Percentiles rank a stretch among this genome's conserved stretches.
Evolutionary conservation across 805 yeast species (phyloP).

Genomic region (Cyberlindnera euphorbiiphila): DNA sequence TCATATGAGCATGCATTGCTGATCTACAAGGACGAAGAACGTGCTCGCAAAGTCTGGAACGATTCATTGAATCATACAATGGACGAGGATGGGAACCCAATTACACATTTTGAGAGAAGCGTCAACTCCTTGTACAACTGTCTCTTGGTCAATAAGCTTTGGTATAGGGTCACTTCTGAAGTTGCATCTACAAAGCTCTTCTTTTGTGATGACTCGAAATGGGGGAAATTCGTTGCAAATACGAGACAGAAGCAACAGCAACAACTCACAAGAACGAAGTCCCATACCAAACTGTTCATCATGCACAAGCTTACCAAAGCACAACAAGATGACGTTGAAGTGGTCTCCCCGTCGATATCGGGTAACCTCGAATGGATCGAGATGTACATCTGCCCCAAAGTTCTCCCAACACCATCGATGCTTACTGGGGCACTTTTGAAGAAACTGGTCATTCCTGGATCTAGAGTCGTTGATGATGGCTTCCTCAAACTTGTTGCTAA

Average conservation of each 20-base stretch:
- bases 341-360: slow-evolving; percentile 41
- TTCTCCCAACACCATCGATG: slow-evolving; percentile 52
- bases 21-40: slow-evolving; percentile 52
- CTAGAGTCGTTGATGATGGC: slow-evolving; percentile 55
- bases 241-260: slow-evolving; percentile 9
- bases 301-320: slow-evolving; percentile 61
- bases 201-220: slow-evolving; percentile 47
- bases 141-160: slow-evolving; percentile 61
- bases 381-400: slow-evolving; percentile 74
- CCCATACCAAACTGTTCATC: slow-evolving; percentile 47
- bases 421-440: slow-evolving; percentile 39
- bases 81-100: slow-evolving; percentile 21
- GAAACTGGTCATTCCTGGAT: slow-evolving; percentile 63
- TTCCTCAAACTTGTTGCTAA: slow-evolving; percentile 49
- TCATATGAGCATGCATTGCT: slow-evolving; percentile 65
- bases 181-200: slow-evolving; percentile 52
- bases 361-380: slow-evolving; percentile 64
- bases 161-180: slow-evolving; percentile 54
- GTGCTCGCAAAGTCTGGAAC: slow-evolving; percentile 45
- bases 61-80: slow-evolving; percentile 21
- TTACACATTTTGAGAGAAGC: slow-evolving; percentile 7
- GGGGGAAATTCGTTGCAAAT: slow-evolving; percentile 35
- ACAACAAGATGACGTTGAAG: slow-evolving; percentile 50
- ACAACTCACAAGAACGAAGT: slow-evolving; percentile 20
- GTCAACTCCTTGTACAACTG: slow-evolving; percentile 50